Evolutionary conservation across 2,329 filamentous ascomycete species (phyloP), one percentile per base, ranked within the genome.

Genomic region (Tricladium varicosporioides): DNA sequence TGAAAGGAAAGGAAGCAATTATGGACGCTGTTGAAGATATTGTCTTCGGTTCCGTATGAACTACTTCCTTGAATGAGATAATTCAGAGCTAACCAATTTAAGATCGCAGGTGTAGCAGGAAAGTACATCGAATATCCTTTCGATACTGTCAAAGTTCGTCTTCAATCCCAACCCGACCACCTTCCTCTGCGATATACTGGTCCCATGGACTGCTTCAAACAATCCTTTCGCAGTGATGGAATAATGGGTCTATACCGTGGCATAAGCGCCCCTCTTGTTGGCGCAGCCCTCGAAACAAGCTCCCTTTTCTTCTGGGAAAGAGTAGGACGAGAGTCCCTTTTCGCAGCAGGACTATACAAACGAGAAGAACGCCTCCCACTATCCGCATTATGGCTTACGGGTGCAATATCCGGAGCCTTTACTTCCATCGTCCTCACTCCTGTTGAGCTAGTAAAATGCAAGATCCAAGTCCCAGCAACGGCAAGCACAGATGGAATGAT

Each of bases 101-200:
- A 92, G 89, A 73, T 83, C 58, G 92, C 93, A 54, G 94, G 94
- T 59, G 84, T 95, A 58, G 86, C 91, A 36, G 93, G 93, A 61
- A 99, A 97, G 78, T 91, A 93, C 72, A 93, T 99, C 70, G 94
- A 99, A 73, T 99, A 97, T 72, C 94, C 94, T 19, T 99, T 99
- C 75, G 94, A 99, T 75, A 99, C 94, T 0, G 87, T 99, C 73
- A 99, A 99, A 76, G 94, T 99, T 59, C 89, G 94, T 43, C 83
- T 99, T 10, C 94, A 99, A 73, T 94, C 93, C n/a, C 93, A 97
- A 73, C 90, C 92, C 33, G 88, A 93, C 72, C 84, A 88, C 67
- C 79, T 91, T 2, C 92, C 91, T 14, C 82, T 92, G 16, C 86
- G 83, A 59, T 97, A 97, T 73, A 85, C 77, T 5, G 94, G 94